Conservation (phyloP, 2,329 filamentous ascomycete genomes). For the Neonectria magnoliae region DNA sequence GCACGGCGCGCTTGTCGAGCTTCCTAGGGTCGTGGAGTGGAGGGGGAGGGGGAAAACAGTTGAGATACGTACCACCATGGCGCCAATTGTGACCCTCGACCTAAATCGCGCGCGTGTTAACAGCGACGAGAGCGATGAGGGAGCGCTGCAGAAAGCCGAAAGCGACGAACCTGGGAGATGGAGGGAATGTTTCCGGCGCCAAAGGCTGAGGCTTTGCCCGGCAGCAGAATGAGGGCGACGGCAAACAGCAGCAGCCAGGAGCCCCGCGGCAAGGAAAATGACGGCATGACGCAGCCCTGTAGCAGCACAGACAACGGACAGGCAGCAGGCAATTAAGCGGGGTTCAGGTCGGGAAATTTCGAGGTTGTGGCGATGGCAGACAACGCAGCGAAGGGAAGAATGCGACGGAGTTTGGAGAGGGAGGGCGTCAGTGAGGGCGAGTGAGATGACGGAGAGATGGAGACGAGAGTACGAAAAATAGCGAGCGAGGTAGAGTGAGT, state of each 20-base stretch:
- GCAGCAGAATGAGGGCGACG: constrained; percentile 64
- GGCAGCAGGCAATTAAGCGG: constrained; percentile 22
- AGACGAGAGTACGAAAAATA: constrained; percentile 4
- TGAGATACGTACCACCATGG: constrained; percentile 64
- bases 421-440: constrained; percentile 10
- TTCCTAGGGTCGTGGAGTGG: background rate
- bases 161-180: constrained; percentile 57
- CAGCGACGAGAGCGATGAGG: background rate
- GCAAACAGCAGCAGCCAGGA: constrained; percentile 62
- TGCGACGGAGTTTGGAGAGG: background rate
- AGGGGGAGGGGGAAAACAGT: constrained; percentile 20
- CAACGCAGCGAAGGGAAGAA: background rate
- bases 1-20: constrained; percentile 18
- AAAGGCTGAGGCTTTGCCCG: constrained; percentile 68
- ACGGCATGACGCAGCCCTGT: constrained; percentile 56
- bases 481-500: background rate
- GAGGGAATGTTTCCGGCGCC: constrained; percentile 79
- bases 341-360: constrained; percentile 14
- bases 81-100: constrained; percentile 76
- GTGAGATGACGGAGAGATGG: constrained; percentile 8
- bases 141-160: background rate
- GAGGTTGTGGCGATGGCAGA: background rate
- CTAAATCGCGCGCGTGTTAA: constrained; percentile 50
- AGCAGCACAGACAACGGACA: constrained; percentile 20
- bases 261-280: constrained; percentile 57